Evolutionary conservation across 352 stramenopile species (phyloP), one percentile per base, ranked within the genome.

Genomic region (Globisporangium iwayamae): DNA sequence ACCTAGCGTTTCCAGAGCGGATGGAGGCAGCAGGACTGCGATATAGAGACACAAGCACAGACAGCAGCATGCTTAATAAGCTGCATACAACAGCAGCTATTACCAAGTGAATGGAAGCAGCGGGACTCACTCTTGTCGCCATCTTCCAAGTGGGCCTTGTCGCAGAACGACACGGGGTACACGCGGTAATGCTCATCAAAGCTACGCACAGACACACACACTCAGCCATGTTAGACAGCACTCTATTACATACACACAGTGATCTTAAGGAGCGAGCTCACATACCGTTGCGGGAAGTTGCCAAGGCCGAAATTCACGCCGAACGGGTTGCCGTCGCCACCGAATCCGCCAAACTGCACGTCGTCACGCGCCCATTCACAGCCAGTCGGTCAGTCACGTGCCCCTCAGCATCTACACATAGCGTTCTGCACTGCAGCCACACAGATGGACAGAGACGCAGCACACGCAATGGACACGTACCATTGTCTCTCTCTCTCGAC

Each of bases 1-100:
- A 95, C 87, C 96, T 18, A 99, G 79, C 51, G 93, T 97, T 66
- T 99, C 96, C 58, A 99, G 94, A 18, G 97, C 97, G n/a, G 96
- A 99, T 38, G 94, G 93, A 2, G 97, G 97, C 48, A 99, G 71
- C 30, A 99, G 72, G 68, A 99, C 87, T 95, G 30, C 38, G 48
- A 57, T 53, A 16, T 53, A 62, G 2, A 47, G 32, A 25, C 13
- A 50, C 0, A 59, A 28, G 14, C 47, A 64, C 13, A 53, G 5
- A 57, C 4, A 18, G 32, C n/a, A 52, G 5, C 45, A 16, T 52
- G 8, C 4, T 25, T 14, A 13, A 30, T n/a, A 10, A 30, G 7
- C 45, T 16, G n/a, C 11, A 36, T 36, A 36, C 18, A 22, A 14
- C 6, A 25, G 47, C 8, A 51, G 50, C 11, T 20, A 56, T 11